Base-by-base conservation (phyloP, 2,329 filamentous ascomycete genomes). In the Allantophomopsis cytisporea region DNA sequence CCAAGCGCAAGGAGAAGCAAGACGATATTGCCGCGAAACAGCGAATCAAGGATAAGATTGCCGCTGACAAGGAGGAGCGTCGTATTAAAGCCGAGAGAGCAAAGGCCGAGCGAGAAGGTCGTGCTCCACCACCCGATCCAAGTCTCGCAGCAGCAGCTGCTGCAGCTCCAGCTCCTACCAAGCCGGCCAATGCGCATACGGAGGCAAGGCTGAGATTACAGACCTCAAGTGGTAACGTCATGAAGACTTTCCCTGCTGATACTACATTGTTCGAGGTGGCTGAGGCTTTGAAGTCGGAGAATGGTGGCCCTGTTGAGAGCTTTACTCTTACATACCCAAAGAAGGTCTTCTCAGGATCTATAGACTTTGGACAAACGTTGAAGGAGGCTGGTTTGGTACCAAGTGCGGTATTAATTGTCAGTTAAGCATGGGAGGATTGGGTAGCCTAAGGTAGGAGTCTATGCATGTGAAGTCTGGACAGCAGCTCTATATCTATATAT, bases 201-300 rank as follows among this genome's bases (percentile, higher is more conserved):
- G 86, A 94, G 57, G 78, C 87, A 11, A 74, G 91, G 20, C 62
- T 98, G 45, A 72, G 88, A 43, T 64, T 98, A 32, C 87, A 94
- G 60, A 88, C 82, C 0, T 57, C 75, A 1, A 66, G 64, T 14
- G 85, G 86, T 12, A 88, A 83, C 44, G 65, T 95, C 39, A 78
- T 81, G 63, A 96, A 94, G 71, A 89, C 83, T 0, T 78, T 94
- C 47, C 80, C 86, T 0, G 87, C 84, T 5, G 85, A 93, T 42
- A 93, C 87, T 3, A 96, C 91, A 0, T 64, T 98, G 10, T 94
- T 94, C 51, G 89, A 98, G 62, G 79, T 98, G 38, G 87, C 84
- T 1, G 76, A 88, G 50, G 72, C 79, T 42, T 57, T 98, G 17
- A 66, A 76, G 55, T 60, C 72, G 37, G 85, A 95, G 45, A 77